Conservation (phyloP, 2,329 filamentous ascomycete genomes). For the Orbilia brochopaga region DNA sequence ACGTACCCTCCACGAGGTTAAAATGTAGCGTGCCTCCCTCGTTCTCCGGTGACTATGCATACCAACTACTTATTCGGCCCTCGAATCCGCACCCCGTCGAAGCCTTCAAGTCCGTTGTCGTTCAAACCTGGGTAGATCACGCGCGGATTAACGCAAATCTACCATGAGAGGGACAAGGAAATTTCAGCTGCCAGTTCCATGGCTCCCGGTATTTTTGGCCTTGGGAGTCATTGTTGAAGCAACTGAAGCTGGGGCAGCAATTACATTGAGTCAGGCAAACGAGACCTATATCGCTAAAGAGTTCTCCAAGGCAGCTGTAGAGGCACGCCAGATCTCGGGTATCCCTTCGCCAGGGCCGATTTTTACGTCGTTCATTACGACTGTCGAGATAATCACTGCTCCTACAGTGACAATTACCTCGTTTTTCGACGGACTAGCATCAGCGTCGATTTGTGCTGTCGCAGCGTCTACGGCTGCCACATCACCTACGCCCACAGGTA, state of each 20-base stretch:
- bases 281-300: conserved; percentile 7
- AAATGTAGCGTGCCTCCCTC: no score
- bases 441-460: neutral
- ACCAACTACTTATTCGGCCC: no score
- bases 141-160: neutral
- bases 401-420: conserved; percentile 29
- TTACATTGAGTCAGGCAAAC: conserved; percentile 23
- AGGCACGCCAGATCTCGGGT: neutral
- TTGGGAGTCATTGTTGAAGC: neutral
- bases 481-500: conserved; percentile 34
- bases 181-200: neutral
- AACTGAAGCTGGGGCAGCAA: conserved; percentile 5
- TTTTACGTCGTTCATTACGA: conserved; percentile 27
- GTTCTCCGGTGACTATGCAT: neutral
- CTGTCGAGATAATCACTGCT: conserved; percentile 16
- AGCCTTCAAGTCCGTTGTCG: no score
- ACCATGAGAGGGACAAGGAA: conserved; percentile 13
- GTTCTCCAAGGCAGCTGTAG: neutral
- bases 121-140: no score
- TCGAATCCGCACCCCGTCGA: no score
- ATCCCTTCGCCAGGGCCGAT: neutral
- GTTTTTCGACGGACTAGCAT: conserved; percentile 20
- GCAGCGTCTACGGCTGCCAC: conserved; percentile 25
- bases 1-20: conserved; percentile 6
- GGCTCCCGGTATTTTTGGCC: conserved; percentile 5